Evolutionary conservation across 2,329 filamentous ascomycete genomes (phyloP), one percentile per base, ranked within the genome.

Genomic region (Fusarium lyarnte): DNA sequence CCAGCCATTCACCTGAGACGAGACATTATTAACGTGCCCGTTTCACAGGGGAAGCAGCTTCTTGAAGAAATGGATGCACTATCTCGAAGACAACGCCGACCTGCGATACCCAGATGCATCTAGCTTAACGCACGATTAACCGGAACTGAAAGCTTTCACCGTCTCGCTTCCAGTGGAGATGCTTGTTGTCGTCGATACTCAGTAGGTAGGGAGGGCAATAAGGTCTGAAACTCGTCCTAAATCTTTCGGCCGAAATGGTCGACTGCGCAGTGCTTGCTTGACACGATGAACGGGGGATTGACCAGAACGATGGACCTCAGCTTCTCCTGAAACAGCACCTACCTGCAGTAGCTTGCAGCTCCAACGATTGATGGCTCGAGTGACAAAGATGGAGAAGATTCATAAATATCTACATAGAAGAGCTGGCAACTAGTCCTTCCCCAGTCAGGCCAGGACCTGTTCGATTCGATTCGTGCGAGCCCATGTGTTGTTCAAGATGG

Each of bases 41-140:
- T 71, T 45, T 55, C 63, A 74, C 76, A 97, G 94, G 82, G 95
- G 95, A 29, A 94, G 93, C 81, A 87, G 86, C 65, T 98, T 97
- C 79, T 86, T 98, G 69, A 94, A 94, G 82, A 87, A 87, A 69
- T 98, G 95, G 96, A 97, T 98, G 93, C 89, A 87, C 14, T 95
- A 92, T 80, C 85, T 98, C 35, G 95, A 98, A 81, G 94, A 97
- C 72, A 86, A 97, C 77, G 93, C 94, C 12, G 95, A 98, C 83
- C 84, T 98, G 74, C 87, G 96, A 78, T 98, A 98, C 82, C 94
- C 95, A 6, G 93, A 96, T 79, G 78, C 90, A 42, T 81, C 84
- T 11, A 81, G 80, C 17, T 70, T 87, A 27, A 65, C 70, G 31
- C 70, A 76, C 43, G 61, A 64, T 57, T 77, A 58, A 65, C 42